These are phyloP conservation scores for Galerina marginata DNA, from an alignment of 768 basidiomycete genomes.

Conservation along the genomic window DNA sequence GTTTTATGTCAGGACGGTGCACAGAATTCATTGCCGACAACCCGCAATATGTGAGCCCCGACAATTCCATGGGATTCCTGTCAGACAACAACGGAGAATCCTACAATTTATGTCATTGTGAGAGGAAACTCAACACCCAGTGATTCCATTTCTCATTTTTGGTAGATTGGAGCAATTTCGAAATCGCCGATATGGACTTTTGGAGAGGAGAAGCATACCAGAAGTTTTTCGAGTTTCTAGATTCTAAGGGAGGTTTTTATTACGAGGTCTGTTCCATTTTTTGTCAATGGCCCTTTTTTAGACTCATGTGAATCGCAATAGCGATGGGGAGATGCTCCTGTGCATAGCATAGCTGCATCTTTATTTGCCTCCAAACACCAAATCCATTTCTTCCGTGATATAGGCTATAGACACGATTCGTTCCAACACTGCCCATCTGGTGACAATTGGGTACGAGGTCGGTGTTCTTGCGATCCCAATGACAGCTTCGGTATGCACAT, in stretches of 20 bases:
- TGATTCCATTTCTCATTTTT: neutral
- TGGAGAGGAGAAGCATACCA: constrained; percentile 87
- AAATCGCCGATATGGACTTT: constrained; percentile 89
- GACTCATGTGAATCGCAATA: constrained; percentile 26
- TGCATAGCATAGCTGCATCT: constrained; percentile 81
- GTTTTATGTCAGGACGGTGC: neutral
- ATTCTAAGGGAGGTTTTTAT: constrained; percentile 86
- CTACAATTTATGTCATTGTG: constrained; percentile 78
- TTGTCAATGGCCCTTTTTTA: neutral
- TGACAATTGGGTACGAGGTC: constrained; percentile 57
- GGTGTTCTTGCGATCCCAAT: constrained; percentile 74
- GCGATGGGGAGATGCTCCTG: constrained; percentile 83
- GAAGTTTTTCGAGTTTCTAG: constrained; percentile 83
- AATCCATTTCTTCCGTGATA: constrained; percentile 83
- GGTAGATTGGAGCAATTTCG: constrained; percentile 89
- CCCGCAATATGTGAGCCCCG: constrained; percentile 61
- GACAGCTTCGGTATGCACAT: constrained; percentile 69
- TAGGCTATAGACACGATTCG: constrained; percentile 82
- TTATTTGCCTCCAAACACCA: constrained; percentile 77
- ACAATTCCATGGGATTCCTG: constrained; percentile 77
- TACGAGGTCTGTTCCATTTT: constrained; percentile 68
- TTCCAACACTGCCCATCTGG: constrained; percentile 80
- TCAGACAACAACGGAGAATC: constrained; percentile 68
- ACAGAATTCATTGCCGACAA: constrained; percentile 73
- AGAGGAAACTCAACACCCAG: constrained; percentile 17